phyloP scores from a whole-genome alignment of 2,329 filamentous ascomycete genomes.

The Curvularia lunata region DNA sequence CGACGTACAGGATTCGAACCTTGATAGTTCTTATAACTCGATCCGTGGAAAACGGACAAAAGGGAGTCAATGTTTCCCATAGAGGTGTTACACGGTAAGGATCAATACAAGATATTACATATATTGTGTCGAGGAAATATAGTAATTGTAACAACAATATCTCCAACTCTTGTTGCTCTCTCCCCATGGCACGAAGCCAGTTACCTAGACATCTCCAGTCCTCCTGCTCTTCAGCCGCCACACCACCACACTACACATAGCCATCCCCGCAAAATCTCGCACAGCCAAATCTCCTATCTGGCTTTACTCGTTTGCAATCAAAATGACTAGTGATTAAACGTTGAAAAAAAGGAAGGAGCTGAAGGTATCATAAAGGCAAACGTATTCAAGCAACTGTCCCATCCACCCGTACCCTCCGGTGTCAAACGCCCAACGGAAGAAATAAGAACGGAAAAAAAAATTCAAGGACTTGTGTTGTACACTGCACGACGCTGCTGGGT shows the following conservation, averaged over 20 bases:
- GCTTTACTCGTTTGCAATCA: conserved; percentile 1
- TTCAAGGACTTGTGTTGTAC: conserved; percentile 1
- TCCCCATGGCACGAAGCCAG: conserved; percentile 26
- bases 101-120: not conserved
- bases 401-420: not conserved
- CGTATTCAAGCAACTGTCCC: conserved; percentile 5
- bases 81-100: not conserved
- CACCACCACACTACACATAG: conserved; percentile 19
- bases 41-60: not conserved
- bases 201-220: not conserved
- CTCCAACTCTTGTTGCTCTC: conserved; percentile 41
- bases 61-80: too few relatives aligned
- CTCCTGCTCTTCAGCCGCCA: conserved; percentile 4
- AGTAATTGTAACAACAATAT: not conserved
- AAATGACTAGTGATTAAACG: conserved; percentile 7
- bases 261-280: not conserved
- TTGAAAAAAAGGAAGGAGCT: conserved; percentile 7
- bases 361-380: conserved; percentile 15
- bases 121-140: not conserved
- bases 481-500: conserved; percentile 11
- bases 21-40: not conserved
- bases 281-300: conserved; percentile 3
- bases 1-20: not conserved
- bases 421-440: conserved; percentile 3
- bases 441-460: conserved; percentile 2